Percentiles rank a stretch among this genome's conserved stretches.
phyloP scores from a whole-genome alignment of 805 yeast species.

The Clavispora fructus region DNA sequence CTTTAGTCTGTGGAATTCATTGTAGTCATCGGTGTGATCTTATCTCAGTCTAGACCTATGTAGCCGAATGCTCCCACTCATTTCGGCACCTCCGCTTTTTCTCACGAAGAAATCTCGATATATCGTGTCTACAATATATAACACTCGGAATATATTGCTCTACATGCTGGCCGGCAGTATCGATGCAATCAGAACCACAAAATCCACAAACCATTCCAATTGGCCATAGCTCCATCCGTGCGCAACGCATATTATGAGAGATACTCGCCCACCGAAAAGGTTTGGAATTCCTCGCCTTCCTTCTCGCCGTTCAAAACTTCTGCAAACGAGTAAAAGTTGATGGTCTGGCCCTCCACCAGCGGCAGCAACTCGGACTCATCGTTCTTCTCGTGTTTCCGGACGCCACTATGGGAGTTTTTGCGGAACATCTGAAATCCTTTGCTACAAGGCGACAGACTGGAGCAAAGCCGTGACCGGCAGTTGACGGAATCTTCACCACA shows the following conservation, averaged over 20 bases:
- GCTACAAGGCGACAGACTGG: background rate
- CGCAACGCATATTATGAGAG: background rate
- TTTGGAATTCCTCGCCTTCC: conserved; percentile 6
- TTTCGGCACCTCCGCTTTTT: too few relatives aligned
- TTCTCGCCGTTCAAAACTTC: conserved; percentile 23
- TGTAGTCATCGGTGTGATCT: too few relatives aligned
- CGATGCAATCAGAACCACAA: background rate
- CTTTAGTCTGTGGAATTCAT: too few relatives aligned
- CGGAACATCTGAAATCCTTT: background rate
- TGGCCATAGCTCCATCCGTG: background rate
- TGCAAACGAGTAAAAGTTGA: conserved; percentile 29
- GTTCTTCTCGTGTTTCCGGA: conserved; percentile 1
- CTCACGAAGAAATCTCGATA: too few relatives aligned
- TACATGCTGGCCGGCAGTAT: background rate
- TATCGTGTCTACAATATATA: too few relatives aligned
- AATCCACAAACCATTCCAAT: too few relatives aligned
- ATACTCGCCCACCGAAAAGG: conserved; percentile 3
- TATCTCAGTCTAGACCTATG: too few relatives aligned
- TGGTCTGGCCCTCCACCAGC: conserved; percentile 12
- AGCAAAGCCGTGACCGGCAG: conserved; percentile 3
- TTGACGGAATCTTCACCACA: background rate
- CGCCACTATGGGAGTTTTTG: conserved; percentile 2
- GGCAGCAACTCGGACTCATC: background rate
- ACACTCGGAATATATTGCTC: background rate
- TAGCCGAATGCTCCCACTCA: too few relatives aligned